phyloP scores from a whole-genome alignment of 108 stramenopile genomes.

The Cafeteria roenbergensis region DNA sequence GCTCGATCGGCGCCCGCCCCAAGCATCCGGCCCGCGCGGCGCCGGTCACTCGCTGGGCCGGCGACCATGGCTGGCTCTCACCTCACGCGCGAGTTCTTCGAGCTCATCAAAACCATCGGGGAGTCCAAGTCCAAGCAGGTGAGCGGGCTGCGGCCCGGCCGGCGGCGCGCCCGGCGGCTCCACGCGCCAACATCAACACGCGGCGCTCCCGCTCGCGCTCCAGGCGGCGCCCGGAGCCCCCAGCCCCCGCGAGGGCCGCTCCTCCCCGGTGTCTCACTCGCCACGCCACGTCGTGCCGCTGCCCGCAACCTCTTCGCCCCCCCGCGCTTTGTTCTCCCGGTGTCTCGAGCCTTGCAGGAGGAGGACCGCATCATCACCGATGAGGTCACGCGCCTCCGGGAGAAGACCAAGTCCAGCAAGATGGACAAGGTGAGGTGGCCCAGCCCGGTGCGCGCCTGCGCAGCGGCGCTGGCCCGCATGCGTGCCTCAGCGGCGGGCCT shows the following conservation, averaged over 20 bases:
- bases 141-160: not conserved
- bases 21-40: too few relatives aligned
- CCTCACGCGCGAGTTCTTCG: conserved; percentile 90
- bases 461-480: not conserved
- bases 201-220: too few relatives aligned
- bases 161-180: not conserved
- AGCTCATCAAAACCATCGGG: conserved; percentile 95
- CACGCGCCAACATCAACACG: not conserved
- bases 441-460: too few relatives aligned
- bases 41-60: too few relatives aligned
- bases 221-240: too few relatives aligned
- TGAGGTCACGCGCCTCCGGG: conserved; percentile 71
- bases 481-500: not conserved
- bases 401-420: conserved; percentile 38
- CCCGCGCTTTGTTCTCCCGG: too few relatives aligned
- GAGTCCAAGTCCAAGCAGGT: conserved; percentile 97
- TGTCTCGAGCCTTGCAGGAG: conserved; percentile 31
- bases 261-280: too few relatives aligned
- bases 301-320: too few relatives aligned
- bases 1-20: too few relatives aligned
- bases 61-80: conserved; percentile 49
- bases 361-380: conserved; percentile 89
- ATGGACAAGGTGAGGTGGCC: too few relatives aligned
- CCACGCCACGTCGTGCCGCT: too few relatives aligned
- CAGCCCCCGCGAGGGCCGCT: too few relatives aligned